phyloP scores from a whole-genome alignment of 345 rosid species.

The Moricandia moricandioides region DNA sequence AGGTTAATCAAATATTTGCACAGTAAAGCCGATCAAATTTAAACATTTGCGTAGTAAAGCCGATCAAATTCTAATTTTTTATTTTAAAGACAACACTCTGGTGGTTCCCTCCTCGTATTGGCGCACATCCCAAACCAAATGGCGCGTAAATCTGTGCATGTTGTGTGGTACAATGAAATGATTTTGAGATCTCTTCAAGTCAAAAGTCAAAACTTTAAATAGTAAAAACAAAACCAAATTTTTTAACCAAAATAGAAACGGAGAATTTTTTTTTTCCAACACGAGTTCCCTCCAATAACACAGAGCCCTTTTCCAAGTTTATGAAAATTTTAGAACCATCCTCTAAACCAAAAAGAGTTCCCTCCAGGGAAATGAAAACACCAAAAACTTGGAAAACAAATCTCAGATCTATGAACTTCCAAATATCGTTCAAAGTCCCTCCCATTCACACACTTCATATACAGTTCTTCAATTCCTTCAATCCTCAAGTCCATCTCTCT shows the following conservation, averaged over 20 bases:
- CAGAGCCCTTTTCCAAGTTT: not conserved
- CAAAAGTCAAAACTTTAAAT: slow-evolving; percentile 10
- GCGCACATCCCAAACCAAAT: slow-evolving; percentile 24
- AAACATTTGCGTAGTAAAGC: too few species aligned
- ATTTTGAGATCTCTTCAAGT: slow-evolving; percentile 1
- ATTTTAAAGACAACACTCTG: too few species aligned
- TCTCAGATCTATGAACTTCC: slow-evolving; percentile 27
- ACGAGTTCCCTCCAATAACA: slow-evolving; percentile 36
- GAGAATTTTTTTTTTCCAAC: slow-evolving; percentile 11
- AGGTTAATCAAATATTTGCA: too few species aligned
- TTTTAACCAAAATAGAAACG: slow-evolving; percentile 20
- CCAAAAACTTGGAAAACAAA: slow-evolving; percentile 14
- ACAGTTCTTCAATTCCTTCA: slow-evolving; percentile 3
- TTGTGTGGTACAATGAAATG: not conserved
- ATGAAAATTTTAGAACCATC: slow-evolving; percentile 7
- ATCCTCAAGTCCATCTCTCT: slow-evolving; percentile 12
- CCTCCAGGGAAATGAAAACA: slow-evolving; percentile 31
- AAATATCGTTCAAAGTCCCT: slow-evolving; percentile 7
- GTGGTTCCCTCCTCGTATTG: slow-evolving; percentile 9
- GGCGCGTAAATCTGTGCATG: slow-evolving; percentile 27
- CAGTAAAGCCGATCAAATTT: too few species aligned
- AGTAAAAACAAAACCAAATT: not conserved
- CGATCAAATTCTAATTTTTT: too few species aligned
- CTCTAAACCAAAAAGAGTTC: slow-evolving; percentile 11
- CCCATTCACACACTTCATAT: slow-evolving; percentile 27